Evolutionary conservation across 2,329 filamentous ascomycete genomes (phyloP).

Genomic region (Penicillium digitatum): DNA sequence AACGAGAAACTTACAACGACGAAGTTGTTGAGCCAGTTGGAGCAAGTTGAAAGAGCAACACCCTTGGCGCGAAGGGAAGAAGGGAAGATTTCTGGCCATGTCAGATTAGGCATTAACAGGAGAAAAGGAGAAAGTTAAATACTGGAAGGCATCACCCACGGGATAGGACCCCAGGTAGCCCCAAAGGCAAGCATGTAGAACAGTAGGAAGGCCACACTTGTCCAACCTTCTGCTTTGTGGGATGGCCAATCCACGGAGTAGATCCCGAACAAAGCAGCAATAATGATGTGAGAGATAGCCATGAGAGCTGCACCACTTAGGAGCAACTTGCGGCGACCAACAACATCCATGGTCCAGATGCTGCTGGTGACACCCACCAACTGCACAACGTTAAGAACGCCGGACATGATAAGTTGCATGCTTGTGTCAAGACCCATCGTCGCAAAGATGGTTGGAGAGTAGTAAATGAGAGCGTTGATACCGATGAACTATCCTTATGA

Average conservation of each 20-base stretch:
- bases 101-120: slow-evolving; percentile 5
- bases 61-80: slow-evolving; percentile 60
- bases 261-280: slow-evolving; percentile 53
- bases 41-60: slow-evolving; percentile 60
- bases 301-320: slow-evolving; percentile 46
- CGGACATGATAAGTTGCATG: slow-evolving; percentile 52
- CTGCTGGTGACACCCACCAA: slow-evolving; percentile 46
- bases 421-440: slow-evolving; percentile 45
- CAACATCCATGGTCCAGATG: slow-evolving; percentile 49
- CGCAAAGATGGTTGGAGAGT: slow-evolving; percentile 58
- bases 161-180: slow-evolving; percentile 54
- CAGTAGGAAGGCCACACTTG: slow-evolving; percentile 56
- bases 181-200: slow-evolving; percentile 63
- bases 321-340: slow-evolving; percentile 48
- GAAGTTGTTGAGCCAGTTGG: slow-evolving; percentile 64
- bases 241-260: slow-evolving; percentile 51
- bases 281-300: slow-evolving; percentile 48
- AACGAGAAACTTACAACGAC: slow-evolving; percentile 46
- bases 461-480: slow-evolving; percentile 57
- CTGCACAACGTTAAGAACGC: slow-evolving; percentile 52
- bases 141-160: slow-evolving; percentile 43
- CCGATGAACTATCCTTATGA: slow-evolving; percentile 41
- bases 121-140: not conserved
- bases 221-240: slow-evolving; percentile 53
- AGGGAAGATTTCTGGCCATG: slow-evolving; percentile 60